Base-by-base conservation (phyloP, 139 green algal species). In the Ettlia oleoabundans region DNA sequence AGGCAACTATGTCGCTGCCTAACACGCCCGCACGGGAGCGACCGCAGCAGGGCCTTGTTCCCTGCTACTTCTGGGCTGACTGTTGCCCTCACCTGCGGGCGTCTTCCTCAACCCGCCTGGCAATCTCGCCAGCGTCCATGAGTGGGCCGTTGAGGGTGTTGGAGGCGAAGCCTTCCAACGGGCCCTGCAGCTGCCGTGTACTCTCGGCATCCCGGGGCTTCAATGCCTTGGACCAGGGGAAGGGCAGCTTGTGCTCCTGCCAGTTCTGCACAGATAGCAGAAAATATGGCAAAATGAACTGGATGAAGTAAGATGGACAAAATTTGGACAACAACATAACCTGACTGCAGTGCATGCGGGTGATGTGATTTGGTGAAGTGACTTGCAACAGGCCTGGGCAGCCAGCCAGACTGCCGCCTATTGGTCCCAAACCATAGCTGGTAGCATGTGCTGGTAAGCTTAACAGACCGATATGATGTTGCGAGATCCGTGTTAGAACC, bases 211-310 rank as follows among this genome's bases (percentile, higher is more conserved):
- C 78, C 2, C 65, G 65, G 35, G 67, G 30, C 24, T 74, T 74
- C 18, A 83, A 15, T 24, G 22, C 42, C 9, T 32, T 52, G 2
- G 43, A 35, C 78, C 78, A 83, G 2, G 78, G 78, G 26, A 83
- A 83, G 22, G 47, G 35, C 28, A 83, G 65, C 65, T 69, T 76
- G 66, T 78, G 77, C 22, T 83, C 63, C 28, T 68, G 18, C 78
- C 78, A 83, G 51, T 64, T 52, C 53, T 52, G 15, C 55, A n/a
- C 18, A 22, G 5, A n/a, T 15, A 65, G 10, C 47, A 10, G 47
- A 58, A 58, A 58, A 15, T 10, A 10, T 10, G 47, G 47, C 10
- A 10, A 58, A 10, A 15, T 15, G 55, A 65, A 5, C 15, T n/a
- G 15, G 55, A 32, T 15, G 18, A 22, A 65, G 55, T 15, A 22